Evolutionary conservation across 495 filamentous ascomycete genomes (phyloP), one percentile per base, ranked within the genome.

Genomic region (Jackrogersella minutella): DNA sequence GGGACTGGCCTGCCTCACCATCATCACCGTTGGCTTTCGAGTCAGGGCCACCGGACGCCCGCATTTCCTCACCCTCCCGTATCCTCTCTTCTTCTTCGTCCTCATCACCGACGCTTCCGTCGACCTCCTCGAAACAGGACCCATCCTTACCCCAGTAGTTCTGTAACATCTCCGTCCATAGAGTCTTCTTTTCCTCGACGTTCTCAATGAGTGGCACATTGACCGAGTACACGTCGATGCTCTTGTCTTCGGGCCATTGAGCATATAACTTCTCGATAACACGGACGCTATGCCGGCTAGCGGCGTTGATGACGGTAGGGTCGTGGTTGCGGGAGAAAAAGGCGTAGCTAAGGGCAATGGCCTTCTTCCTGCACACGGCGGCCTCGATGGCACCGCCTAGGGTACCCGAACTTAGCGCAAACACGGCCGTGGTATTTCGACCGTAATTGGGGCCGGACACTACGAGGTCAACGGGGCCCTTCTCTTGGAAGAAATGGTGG

Each of bases 401-500:
- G 0, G 95, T 99, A 17, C 95, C 95, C 39, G 88, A 92, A 36
- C 88, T 92, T 52, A 99, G 79, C n/a, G 90, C 89, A 70, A 98
- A 97, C 17, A 97, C 83, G 0, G 94, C 91, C 0, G 95, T 98
- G 2, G 91, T 91, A 77, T 99, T 99, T 34, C 94, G 82, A 6
- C 95, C 95, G 78, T 97, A 97, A 74, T 99, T 99, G 5, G 95
- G 95, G 1, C 95, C 95, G 10, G 85, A 90, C 4, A 99, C 84
- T 3, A 98, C 93, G 2, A 98, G 79, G 73, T 97, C 94, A 46
- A 97, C 81, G 13, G 86, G 87, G 2, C 87, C 91, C 21, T 87
- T 86, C 57, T 91, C 87, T 58, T 87, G 79, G 80, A 96, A 97
- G 81, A 90, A 94, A 79, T 92, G 91, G 73, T 90, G 88, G 14